Evolutionary conservation across 495 filamentous ascomycete species (phyloP).

Genomic region (Aspergillus carlsbadensis): DNA sequence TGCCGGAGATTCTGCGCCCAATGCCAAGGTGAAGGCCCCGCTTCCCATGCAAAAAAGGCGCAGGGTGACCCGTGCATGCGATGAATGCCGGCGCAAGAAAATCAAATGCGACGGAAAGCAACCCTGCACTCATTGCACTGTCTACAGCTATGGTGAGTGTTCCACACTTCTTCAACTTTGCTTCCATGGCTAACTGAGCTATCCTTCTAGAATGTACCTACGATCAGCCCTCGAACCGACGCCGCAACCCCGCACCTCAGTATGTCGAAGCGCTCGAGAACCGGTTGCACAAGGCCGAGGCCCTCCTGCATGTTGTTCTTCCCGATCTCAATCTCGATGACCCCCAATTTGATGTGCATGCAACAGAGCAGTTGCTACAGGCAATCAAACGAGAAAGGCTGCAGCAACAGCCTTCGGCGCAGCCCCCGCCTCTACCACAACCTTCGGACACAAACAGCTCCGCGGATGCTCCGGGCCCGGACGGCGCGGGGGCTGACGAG

Average conservation of each 20-base stretch:
- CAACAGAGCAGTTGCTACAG: slow-evolving; percentile 49
- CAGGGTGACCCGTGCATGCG: slow-evolving; percentile 87
- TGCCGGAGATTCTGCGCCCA: slow-evolving; percentile 17
- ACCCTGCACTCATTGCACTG: slow-evolving; percentile 95
- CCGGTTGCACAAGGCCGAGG: slow-evolving; percentile 80
- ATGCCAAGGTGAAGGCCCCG: slow-evolving; percentile 34
- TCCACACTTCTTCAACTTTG: slow-evolving; percentile 1
- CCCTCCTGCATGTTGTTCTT: slow-evolving; percentile 72
- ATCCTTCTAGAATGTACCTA: slow-evolving; percentile 81
- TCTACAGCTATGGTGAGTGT: slow-evolving; percentile 91
- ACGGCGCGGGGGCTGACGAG: slow-evolving; percentile 54
- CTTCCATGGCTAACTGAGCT: slow-evolving; percentile 3
- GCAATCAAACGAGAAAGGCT: slow-evolving; percentile 29
- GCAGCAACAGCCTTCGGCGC: slow-evolving; percentile 9
- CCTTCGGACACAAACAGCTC: slow-evolving; percentile 10
- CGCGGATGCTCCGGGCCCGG: slow-evolving; percentile 19
- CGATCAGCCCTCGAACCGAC: slow-evolving; percentile 93
- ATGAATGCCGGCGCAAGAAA: slow-evolving; percentile 96
- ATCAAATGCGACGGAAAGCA: slow-evolving; percentile 99
- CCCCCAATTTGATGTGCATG: slow-evolving; percentile 70
- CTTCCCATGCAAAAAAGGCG: slow-evolving; percentile 81
- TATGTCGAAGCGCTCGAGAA: slow-evolving; percentile 91
- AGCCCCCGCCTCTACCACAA: slow-evolving; percentile 1
- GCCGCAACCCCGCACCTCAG: slow-evolving; percentile 91
- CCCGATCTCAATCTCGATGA: slow-evolving; percentile 85